Conservation (phyloP, 129 eudicot genomes). For the Smallanthus sonchifolius region DNA sequence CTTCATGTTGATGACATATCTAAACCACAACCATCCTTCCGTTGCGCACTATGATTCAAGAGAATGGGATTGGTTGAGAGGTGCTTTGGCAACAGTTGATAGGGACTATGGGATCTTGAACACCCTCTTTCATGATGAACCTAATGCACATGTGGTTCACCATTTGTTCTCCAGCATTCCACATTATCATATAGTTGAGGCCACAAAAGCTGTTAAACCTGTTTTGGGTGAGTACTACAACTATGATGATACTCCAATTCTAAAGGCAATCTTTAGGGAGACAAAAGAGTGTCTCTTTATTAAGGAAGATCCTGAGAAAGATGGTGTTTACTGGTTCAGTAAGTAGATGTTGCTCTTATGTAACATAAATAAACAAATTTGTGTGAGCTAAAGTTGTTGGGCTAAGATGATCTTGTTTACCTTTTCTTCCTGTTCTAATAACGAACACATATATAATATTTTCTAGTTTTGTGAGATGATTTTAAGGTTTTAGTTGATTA, state of each 20-base stretch:
- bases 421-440: not conserved
- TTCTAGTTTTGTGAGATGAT: not conserved
- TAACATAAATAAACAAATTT: not conserved
- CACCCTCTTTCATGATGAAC: slow-evolving; percentile 15
- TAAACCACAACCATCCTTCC: slow-evolving; percentile 31
- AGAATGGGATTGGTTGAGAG: slow-evolving; percentile 41
- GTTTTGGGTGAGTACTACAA: slow-evolving; percentile 30
- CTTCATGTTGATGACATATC: slow-evolving; percentile 15
- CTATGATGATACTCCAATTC: slow-evolving; percentile 26
- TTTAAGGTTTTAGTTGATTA: not conserved
- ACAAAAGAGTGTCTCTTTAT: slow-evolving; percentile 32
- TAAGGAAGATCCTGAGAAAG: slow-evolving; percentile 21
- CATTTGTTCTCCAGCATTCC: slow-evolving; percentile 39
- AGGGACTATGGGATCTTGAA: slow-evolving; percentile 32
- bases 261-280: slow-evolving; percentile 36
- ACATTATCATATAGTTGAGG: slow-evolving; percentile 36
- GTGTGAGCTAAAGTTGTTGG: not conserved
- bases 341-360: slow-evolving; percentile 9
- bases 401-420: not conserved
- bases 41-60: slow-evolving; percentile 29
- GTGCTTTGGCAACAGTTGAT: slow-evolving; percentile 32
- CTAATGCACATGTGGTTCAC: slow-evolving; percentile 31
- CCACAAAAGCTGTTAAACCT: slow-evolving; percentile 29
- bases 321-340: slow-evolving; percentile 37
- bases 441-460: not conserved